phyloP scores from a whole-genome alignment of 306 rosid genomes.

The Cyamopsis tetragonoloba region DNA sequence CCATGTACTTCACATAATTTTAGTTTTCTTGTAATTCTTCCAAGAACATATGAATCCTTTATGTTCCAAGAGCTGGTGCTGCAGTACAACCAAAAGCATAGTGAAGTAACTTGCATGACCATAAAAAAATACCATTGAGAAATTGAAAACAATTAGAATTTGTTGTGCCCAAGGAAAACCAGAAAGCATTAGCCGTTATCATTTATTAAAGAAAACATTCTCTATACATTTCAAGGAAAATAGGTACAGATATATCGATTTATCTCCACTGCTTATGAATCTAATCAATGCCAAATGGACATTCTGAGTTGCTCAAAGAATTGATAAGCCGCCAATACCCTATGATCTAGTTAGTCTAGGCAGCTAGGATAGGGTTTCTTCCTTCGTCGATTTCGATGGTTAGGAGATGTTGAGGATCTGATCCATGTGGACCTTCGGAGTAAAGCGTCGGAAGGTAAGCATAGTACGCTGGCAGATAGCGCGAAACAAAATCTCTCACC shows the following conservation, averaged over 20 bases:
- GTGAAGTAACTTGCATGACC: neutral
- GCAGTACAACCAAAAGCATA: neutral
- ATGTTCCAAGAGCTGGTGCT: neutral
- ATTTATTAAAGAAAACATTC: neutral
- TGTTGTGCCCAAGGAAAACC: conserved; percentile 4
- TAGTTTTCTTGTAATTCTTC: neutral
- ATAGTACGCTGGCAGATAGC: conserved; percentile 86
- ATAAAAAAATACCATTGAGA: neutral
- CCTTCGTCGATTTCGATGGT: conserved; percentile 81
- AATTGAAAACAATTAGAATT: neutral
- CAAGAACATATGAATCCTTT: neutral
- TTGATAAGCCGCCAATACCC: conserved; percentile 21
- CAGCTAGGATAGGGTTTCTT: conserved; percentile 80
- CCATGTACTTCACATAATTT: neutral
- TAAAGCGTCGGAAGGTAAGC: conserved; percentile 95
- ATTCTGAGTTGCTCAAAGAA: conserved; percentile 28
- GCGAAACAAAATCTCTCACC: conserved; percentile 91
- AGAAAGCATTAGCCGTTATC: conserved; percentile 13
- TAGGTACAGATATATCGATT: conserved; percentile 21
- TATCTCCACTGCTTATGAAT: conserved; percentile 3
- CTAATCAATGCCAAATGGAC: conserved; percentile 12
- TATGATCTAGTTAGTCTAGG: conserved; percentile 25
- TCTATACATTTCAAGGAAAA: conserved; percentile 25
- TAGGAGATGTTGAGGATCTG: conserved; percentile 63
- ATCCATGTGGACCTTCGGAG: conserved; percentile 80